Conservation (phyloP, 2,329 filamentous ascomycete genomes). For the Aspergillus sp. region DNA sequence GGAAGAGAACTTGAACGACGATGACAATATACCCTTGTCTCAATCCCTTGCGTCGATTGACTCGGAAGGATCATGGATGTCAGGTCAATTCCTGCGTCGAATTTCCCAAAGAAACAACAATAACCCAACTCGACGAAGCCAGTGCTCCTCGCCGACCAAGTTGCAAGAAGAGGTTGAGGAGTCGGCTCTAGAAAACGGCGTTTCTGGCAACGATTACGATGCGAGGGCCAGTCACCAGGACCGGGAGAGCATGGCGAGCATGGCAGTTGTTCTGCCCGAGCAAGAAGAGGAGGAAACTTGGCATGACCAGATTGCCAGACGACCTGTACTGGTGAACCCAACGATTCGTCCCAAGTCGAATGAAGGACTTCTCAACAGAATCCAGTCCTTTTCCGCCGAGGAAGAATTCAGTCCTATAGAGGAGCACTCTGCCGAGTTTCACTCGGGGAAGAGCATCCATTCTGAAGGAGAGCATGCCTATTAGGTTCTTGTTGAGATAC, state of each 20-base stretch:
- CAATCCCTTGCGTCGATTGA: constrained; percentile 91
- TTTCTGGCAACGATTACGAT: no score
- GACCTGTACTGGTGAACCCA: constrained; percentile 62
- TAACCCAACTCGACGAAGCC: constrained; percentile 34
- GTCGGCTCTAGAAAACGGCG: neutral
- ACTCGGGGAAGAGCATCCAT: constrained; percentile 43
- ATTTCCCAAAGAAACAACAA: constrained; percentile 39
- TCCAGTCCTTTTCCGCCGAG: constrained; percentile 32
- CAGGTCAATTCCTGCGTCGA: constrained; percentile 59
- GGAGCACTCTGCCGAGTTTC: constrained; percentile 35
- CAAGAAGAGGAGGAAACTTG: constrained; percentile 39
- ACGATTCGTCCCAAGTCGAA: constrained; percentile 55
- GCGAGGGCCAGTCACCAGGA: constrained; percentile 43
- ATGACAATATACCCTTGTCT: constrained; percentile 52
- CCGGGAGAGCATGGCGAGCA: constrained; percentile 31
- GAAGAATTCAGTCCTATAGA: constrained; percentile 30
- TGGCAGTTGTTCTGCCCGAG: constrained; percentile 12
- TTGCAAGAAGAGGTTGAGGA: constrained; percentile 51
- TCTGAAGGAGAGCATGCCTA: no score
- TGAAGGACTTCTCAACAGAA: constrained; percentile 55
- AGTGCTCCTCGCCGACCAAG: constrained; percentile 20
- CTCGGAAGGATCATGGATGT: constrained; percentile 94
- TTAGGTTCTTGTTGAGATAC: no score
- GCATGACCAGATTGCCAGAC: constrained; percentile 50
- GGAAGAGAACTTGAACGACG: constrained; percentile 46